Evolutionary conservation across 345 rosid genomes (phyloP).

Genomic region (Turnera subulata): DNA sequence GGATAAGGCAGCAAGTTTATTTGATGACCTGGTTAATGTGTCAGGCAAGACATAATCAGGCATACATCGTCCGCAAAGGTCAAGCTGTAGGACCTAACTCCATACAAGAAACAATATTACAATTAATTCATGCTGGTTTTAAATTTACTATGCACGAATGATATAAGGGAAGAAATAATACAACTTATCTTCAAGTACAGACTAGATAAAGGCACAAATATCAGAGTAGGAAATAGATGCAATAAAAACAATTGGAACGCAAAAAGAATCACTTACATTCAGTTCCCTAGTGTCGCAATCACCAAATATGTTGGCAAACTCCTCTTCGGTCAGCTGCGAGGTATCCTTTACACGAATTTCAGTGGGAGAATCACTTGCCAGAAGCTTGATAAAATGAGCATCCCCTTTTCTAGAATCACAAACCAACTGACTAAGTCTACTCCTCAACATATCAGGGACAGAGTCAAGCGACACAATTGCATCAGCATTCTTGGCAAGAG

Average conservation of each 20-base stretch:
- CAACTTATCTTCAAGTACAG: too few relatives aligned
- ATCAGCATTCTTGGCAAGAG: conserved; percentile 34
- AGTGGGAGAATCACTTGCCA: conserved; percentile 32
- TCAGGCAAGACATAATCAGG: conserved; percentile 24
- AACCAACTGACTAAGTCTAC: conserved; percentile 23
- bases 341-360: conserved; percentile 32
- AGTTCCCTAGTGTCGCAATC: conserved; percentile 25
- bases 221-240: too few relatives aligned
- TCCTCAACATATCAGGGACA: conserved; percentile 42
- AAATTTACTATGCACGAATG: too few relatives aligned
- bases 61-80: conserved; percentile 36
- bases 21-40: conserved; percentile 20
- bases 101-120: not conserved
- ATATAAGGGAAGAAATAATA: too few relatives aligned
- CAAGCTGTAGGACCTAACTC: conserved; percentile 46
- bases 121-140: not conserved
- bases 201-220: too few relatives aligned
- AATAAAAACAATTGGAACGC: not conserved
- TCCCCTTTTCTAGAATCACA: conserved; percentile 25
- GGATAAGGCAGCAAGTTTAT: conserved; percentile 31
- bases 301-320: conserved; percentile 31
- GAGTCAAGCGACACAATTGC: conserved; percentile 30
- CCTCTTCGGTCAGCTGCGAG: conserved; percentile 24
- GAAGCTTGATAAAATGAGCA: conserved; percentile 33
- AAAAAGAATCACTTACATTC: conserved; percentile 23